Evolutionary conservation across 2,329 filamentous ascomycete genomes (phyloP).

Genomic region (Nemania bipapillata): DNA sequence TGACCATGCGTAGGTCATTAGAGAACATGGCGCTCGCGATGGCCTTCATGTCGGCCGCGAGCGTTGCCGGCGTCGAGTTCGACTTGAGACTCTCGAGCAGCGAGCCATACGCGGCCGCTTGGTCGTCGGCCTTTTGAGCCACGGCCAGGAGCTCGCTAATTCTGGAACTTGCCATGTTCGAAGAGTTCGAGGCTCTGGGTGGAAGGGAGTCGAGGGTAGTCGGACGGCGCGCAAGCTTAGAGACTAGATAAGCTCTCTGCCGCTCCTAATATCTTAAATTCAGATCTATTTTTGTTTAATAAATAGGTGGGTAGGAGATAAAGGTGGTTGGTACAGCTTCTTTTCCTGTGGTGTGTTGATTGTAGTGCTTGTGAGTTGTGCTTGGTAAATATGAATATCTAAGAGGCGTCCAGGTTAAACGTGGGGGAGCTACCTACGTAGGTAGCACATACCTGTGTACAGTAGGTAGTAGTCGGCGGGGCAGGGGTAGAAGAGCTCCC

Average conservation of each 20-base stretch:
- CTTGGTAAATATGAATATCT: too few species aligned
- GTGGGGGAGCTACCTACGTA: too few species aligned
- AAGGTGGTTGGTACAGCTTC: not conserved
- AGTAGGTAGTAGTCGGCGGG: too few species aligned
- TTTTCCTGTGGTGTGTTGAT: not conserved
- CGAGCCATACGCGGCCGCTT: slow-evolving; percentile 59
- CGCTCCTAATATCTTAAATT: not conserved
- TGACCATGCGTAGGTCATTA: slow-evolving; percentile 78
- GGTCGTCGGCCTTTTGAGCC: slow-evolving; percentile 56
- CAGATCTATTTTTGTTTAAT: too few species aligned
- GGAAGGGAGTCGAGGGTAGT: not conserved
- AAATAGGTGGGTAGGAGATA: not conserved
- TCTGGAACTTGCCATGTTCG: slow-evolving; percentile 50
- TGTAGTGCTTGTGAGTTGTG: not conserved
- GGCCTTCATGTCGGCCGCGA: slow-evolving; percentile 69
- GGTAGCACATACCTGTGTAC: too few species aligned
- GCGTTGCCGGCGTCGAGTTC: slow-evolving; percentile 55
- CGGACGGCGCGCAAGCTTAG: not conserved
- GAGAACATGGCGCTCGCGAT: slow-evolving; percentile 74
- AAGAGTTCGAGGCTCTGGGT: not conserved
- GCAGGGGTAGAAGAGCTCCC: too few species aligned
- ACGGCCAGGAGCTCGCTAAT: slow-evolving; percentile 58
- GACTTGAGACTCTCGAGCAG: slow-evolving; percentile 59
- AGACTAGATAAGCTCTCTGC: not conserved
- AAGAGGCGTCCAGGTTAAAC: too few species aligned